Evolutionary conservation across 202 grass and related monocot species (phyloP), one percentile per base, ranked within the genome.

Genomic region (Sporobolus alterniflorus): DNA sequence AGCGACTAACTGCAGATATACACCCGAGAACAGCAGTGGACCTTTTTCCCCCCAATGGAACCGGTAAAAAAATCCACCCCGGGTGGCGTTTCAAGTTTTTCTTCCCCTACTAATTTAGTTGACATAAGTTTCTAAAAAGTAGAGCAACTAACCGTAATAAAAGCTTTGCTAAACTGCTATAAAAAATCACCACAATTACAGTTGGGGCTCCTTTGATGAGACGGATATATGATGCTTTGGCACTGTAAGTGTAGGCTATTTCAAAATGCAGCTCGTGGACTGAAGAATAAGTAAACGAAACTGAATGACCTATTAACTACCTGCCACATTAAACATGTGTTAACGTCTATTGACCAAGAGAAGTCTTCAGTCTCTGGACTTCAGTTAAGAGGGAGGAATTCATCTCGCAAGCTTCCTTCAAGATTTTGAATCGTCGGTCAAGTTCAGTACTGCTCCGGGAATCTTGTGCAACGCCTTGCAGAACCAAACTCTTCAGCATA

Each of bases 331-430:
- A 47, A 10, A 71, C 17, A 49, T n/a, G 18, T 42, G 60, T 33
- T 64, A 33, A 9, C 55, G 20, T 49, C 72, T 79, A 87, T 54
- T 52, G 24, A 65, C 74, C 47, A 54, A 86, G 20, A 11, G 55
- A 86, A 48, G 69, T 57, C 71, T 71, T 74, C 62, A 99, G 62
- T 44, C 85, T 99, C 49, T 94, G 83, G 22, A 96, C 74, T 64
- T 89, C 77, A 7, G 64, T 49, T 29, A 99, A 57, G 67, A 92
- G 89, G 87, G 82, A 87, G 32, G 93, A 92, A 75, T 92, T 94
- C 69, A 89, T 88, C 78, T 92, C 91, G 61, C 93, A 99, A 3
- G 93, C 89, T 69, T 82, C 85, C 74, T 88, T 89, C 77, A 96
- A 62, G 64, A 92, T 77, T 20, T 83, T 69, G 20, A 92, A 79